These are phyloP conservation scores for Decorospora gaudefroyi DNA, from an alignment of 2,329 filamentous ascomycete species.

Conservation along the genomic window DNA sequence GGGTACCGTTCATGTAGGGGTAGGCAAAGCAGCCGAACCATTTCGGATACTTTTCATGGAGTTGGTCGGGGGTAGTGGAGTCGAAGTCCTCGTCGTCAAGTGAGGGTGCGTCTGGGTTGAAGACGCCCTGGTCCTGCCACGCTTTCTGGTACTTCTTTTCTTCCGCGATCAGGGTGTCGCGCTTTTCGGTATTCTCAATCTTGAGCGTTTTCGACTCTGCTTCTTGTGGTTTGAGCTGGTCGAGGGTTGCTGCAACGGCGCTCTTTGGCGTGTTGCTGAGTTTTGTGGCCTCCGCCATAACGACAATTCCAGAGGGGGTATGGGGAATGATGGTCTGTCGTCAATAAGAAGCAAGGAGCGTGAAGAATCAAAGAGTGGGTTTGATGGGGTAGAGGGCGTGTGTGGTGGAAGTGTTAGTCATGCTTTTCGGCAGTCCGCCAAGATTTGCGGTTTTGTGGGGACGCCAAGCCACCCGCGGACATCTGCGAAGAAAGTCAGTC, in stretches of 20 bases:
- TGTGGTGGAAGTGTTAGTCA: constrained; percentile 19
- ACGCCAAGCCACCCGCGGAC: neutral
- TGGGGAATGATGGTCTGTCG: neutral
- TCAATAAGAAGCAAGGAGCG: constrained; percentile 14
- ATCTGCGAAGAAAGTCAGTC: constrained; percentile 24
- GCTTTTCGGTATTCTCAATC: constrained; percentile 79
- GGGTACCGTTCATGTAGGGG: constrained; percentile 52
- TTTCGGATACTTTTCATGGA: constrained; percentile 83
- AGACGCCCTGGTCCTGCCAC: constrained; percentile 78
- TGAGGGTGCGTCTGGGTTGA: constrained; percentile 84
- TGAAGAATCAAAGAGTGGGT: constrained; percentile 17
- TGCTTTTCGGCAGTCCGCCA: constrained; percentile 19
- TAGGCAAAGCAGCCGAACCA: constrained; percentile 84
- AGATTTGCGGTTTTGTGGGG: constrained; percentile 11
- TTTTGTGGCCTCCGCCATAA: constrained; percentile 41
- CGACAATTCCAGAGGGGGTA: constrained; percentile 14
- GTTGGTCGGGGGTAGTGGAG: constrained; percentile 71
- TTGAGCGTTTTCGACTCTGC: constrained; percentile 65
- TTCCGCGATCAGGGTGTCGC: constrained; percentile 76
- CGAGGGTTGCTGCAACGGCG: constrained; percentile 58
- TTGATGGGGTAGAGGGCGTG: neutral
- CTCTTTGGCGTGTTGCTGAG: constrained; percentile 40
- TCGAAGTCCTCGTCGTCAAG: constrained; percentile 75
- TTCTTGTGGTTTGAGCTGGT: constrained; percentile 60
- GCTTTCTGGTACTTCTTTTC: constrained; percentile 92